A percentile compares a stretch with the other conserved stretches of the same genome.
phyloP scores from a whole-genome alignment of 768 basidiomycete species.

The Pleurotus tuoliensis region DNA sequence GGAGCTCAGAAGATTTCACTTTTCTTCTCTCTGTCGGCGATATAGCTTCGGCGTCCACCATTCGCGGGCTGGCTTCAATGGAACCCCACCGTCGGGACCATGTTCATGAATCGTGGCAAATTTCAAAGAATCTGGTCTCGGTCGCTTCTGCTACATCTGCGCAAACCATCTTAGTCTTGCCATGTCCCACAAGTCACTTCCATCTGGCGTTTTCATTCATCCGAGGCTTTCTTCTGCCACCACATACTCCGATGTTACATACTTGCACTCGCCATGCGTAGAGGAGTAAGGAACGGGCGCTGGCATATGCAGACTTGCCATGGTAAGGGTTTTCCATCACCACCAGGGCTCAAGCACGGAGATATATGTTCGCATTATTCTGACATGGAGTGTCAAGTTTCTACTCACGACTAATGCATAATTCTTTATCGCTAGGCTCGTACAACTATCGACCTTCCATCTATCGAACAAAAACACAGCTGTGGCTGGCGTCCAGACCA shows the following conservation, averaged over 20 bases:
- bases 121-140: too few species aligned
- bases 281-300: neutral
- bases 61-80: neutral
- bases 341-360: neutral
- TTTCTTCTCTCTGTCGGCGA: neutral
- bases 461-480: constrained; percentile 1
- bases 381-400: neutral
- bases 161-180: too few species aligned
- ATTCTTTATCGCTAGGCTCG: neutral
- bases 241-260: neutral
- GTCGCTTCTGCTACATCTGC: too few species aligned
- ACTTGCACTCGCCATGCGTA: too few species aligned
- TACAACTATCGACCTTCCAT: neutral
- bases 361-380: neutral
- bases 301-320: constrained; percentile 1
- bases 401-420: neutral
- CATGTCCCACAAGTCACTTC: too few species aligned
- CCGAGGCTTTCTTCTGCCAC: neutral
- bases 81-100: neutral
- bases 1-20: neutral
- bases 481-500: neutral
- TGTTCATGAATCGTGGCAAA: too few species aligned
- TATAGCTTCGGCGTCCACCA: neutral
- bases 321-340: neutral
- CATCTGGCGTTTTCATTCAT: neutral